Conservation (phyloP, 1,139 yeast genomes). For the Saccharomyces pastorianus region DNA sequence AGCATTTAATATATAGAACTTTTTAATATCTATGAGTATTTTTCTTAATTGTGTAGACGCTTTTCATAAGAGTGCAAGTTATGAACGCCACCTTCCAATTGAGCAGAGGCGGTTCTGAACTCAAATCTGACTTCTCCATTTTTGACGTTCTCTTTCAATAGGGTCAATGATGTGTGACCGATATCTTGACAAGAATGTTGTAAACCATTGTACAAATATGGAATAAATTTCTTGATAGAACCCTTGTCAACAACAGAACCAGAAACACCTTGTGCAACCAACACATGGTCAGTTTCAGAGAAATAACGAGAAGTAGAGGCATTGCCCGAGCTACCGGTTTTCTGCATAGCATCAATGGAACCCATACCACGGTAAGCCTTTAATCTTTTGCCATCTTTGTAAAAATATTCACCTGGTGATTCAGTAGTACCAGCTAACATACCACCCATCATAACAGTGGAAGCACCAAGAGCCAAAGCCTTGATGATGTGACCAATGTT, state of each 20-base stretch:
- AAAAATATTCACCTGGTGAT: conserved; percentile 97
- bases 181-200: conserved; percentile 99
- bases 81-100: conserved; percentile 97
- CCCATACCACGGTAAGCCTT: conserved; percentile 99
- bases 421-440: conserved; percentile 97
- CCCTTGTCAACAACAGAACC: conserved; percentile 98
- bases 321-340: conserved; percentile 77
- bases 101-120: conserved; percentile 97
- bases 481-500: conserved; percentile 97
- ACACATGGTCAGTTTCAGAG: conserved; percentile 88
- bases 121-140: conserved; percentile 81
- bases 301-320: conserved; percentile 98
- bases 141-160: conserved; percentile 57
- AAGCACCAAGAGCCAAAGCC: conserved; percentile 95
- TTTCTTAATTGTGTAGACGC: conserved; percentile 73
- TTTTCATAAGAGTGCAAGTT: conserved; percentile 95
- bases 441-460: conserved; percentile 99
- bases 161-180: conserved; percentile 65
- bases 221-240: conserved; percentile 84
- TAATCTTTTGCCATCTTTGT: conserved; percentile 95
- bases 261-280: conserved; percentile 98
- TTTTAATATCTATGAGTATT: background rate
- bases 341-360: conserved; percentile 97
- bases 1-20: background rate
- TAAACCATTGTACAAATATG: conserved; percentile 88